phyloP scores from a whole-genome alignment of 2,329 filamentous ascomycete genomes.

The Fusarium falciforme region DNA sequence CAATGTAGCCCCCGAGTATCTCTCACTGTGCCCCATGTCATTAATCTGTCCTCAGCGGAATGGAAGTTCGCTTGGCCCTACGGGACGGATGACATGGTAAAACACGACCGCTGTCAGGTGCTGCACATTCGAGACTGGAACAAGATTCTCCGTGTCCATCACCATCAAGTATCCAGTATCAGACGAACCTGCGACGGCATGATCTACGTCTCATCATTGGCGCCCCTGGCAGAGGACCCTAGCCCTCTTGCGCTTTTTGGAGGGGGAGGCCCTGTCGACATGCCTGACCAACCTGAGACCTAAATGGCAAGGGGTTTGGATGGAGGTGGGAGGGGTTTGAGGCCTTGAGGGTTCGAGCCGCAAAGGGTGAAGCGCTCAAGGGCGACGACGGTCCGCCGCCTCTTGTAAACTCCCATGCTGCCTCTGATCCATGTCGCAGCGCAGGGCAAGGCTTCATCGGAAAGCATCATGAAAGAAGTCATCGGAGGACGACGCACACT shows the following conservation, averaged over 20 bases:
- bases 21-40: not conserved
- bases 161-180: slow-evolving; percentile 25
- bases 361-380: slow-evolving; percentile 31
- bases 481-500: slow-evolving; percentile 9
- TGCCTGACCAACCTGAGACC: slow-evolving; percentile 41
- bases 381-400: slow-evolving; percentile 19
- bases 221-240: slow-evolving; percentile 21
- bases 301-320: slow-evolving; percentile 32
- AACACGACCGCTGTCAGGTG: slow-evolving; percentile 26
- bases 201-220: slow-evolving; percentile 35
- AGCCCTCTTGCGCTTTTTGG: slow-evolving; percentile 9
- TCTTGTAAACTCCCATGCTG: slow-evolving; percentile 41
- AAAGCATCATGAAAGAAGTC: slow-evolving; percentile 2
- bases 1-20: slow-evolving; percentile 19
- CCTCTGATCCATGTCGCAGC: slow-evolving; percentile 15
- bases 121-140: slow-evolving; percentile 36
- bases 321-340: slow-evolving; percentile 17
- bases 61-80: slow-evolving; percentile 16
- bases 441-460: slow-evolving; percentile 7
- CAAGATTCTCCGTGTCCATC: slow-evolving; percentile 41
- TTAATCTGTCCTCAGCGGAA: slow-evolving; percentile 22
- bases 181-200: slow-evolving; percentile 42
- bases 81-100: slow-evolving; percentile 24
- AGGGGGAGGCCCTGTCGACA: slow-evolving; percentile 21
- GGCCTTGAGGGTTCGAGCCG: slow-evolving; percentile 8